Base-by-base conservation (phyloP, 129 eudicot genomes). In the Smallanthus sonchifolius region DNA sequence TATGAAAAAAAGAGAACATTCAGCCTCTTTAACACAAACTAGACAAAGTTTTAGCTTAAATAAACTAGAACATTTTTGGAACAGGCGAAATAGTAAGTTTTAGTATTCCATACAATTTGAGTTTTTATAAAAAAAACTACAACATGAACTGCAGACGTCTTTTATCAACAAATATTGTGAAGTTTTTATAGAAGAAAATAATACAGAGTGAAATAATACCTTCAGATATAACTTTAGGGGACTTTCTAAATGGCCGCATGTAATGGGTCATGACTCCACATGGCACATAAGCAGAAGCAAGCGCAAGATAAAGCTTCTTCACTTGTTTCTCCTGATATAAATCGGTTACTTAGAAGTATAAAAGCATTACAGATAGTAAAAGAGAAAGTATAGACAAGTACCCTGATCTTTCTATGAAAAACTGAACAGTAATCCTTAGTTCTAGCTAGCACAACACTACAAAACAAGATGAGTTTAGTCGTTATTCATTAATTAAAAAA, bases 231-330 rank as follows among this genome's bases (percentile, higher is more conserved):
- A 94, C 80, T 73, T 94, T 86, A 45, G 99, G 99, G 10, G 99
- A 92, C 69, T 69, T 84, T 67, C 85, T 85, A 45, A 84, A 63
- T 36, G 97, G 99, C 19, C 91, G 93, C 99, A 94, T 94, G 77
- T 90, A 94, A 84, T 94, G 99, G 10, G 93, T 88, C 76, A 94
- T 75, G 74, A 91, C 65, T 80, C 97, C 97, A 80, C 69, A 28
- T 65, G 97, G 83, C 38, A 94, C 87, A 13, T 88, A 89, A 80
- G 93, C 92, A 79, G 91, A 90, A 56, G 86, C 88, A 82, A 94
- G 91, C 65, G 99, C 99, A 62, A 91, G 99, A 84, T 94, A 94
- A 38, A 88, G 88, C 83, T 94, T 94, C 87, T 88, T 88, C 70
- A 94, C 92, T 91, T 75, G 84, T 80, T 91, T 91, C 45, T 94